These are phyloP conservation scores for Metarhizium robertsii DNA, from an alignment of 2,329 filamentous ascomycete species.

Conservation along the genomic window DNA sequence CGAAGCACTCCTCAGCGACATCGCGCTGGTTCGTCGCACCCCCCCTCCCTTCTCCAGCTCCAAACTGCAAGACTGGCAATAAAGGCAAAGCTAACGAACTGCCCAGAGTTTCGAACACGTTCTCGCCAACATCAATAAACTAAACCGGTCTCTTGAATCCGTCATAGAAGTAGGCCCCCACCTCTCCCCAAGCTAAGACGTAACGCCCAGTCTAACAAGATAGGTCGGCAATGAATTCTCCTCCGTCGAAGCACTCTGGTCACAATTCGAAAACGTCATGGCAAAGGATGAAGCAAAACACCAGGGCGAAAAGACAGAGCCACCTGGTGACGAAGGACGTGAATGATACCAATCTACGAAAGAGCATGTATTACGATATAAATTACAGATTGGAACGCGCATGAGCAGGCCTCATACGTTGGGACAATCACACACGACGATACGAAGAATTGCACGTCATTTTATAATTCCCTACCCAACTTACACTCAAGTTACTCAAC, in stretches of 20 bases:
- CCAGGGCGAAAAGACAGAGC: conserved; percentile 17
- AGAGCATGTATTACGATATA: not conserved
- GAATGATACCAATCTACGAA: not conserved
- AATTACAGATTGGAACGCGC: not conserved
- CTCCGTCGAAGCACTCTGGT: conserved; percentile 95
- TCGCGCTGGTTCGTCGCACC: conserved; percentile 49
- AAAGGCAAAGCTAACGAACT: not conserved
- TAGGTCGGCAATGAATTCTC: conserved; percentile 93
- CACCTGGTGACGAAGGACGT: conserved; percentile 15
- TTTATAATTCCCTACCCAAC: conserved; percentile 15
- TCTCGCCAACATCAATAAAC: conserved; percentile 88
- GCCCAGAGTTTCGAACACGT: conserved; percentile 74
- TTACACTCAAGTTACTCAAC: conserved; percentile 6
- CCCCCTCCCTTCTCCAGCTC: not conserved
- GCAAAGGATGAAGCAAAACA: conserved; percentile 44
- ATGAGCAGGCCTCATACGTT: not conserved
- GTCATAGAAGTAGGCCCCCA: conserved; percentile 65
- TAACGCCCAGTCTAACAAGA: not conserved
- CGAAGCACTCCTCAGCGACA: conserved; percentile 60
- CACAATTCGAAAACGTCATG: conserved; percentile 95
- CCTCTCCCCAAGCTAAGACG: not conserved
- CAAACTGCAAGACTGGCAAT: not conserved
- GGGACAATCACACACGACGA: not conserved
- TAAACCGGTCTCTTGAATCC: conserved; percentile 86
- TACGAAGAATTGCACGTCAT: conserved; percentile 7